These are phyloP conservation scores for Fusarium tjaetaba DNA, from an alignment of 2,329 filamentous ascomycete species.

Conservation along the genomic window DNA sequence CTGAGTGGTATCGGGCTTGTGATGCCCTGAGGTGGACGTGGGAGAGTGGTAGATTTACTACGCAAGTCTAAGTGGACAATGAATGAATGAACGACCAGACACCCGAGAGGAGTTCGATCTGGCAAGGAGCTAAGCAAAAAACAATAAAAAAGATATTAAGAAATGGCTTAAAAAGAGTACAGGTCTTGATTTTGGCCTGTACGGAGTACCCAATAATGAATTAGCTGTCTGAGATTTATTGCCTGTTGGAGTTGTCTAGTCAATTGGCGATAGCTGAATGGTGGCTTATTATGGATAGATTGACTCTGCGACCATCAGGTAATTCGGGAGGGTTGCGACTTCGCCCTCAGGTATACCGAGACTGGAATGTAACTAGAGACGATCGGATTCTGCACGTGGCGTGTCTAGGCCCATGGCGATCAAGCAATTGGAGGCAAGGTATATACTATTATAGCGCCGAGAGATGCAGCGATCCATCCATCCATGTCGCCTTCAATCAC, in stretches of 20 bases:
- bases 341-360: neutral
- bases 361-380: constrained; percentile 12
- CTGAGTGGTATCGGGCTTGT: constrained; percentile 92
- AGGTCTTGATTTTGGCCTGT: constrained; percentile 1
- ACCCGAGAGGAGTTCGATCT: neutral
- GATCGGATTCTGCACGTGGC: constrained; percentile 21
- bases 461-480: neutral
- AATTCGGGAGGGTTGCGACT: neutral
- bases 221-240: neutral
- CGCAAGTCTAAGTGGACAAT: neutral
- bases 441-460: neutral
- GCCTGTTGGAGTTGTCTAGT: neutral
- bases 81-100: neutral
- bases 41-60: neutral
- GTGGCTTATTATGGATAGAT: neutral
- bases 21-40: constrained; percentile 60
- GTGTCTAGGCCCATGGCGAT: neutral
- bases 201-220: neutral
- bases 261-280: neutral
- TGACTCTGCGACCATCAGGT: neutral
- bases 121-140: neutral
- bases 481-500: neutral
- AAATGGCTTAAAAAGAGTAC: constrained; percentile 7
- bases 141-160: constrained; percentile 8
- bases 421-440: neutral